A percentile compares a stretch with the other conserved stretches of the same genome.
phyloP scores from a whole-genome alignment of 2,329 filamentous ascomycete genomes.

The Dryadomyces quercivorus region DNA sequence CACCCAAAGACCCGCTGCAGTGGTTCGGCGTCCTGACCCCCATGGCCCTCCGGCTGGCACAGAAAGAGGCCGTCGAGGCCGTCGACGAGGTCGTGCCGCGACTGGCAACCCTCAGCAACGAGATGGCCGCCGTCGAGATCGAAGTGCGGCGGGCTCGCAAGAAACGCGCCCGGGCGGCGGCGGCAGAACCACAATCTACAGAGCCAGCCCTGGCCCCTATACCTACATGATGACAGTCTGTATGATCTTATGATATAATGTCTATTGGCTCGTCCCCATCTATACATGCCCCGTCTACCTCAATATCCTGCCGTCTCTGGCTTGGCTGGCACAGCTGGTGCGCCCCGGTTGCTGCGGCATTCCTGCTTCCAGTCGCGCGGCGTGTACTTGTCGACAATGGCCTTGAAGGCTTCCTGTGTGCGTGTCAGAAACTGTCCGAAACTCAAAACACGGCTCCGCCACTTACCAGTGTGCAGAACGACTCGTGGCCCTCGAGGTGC shows the following conservation, averaged over 20 bases:
- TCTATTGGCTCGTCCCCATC: neutral
- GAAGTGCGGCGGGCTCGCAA: conserved; percentile 52
- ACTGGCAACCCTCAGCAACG: conserved; percentile 42
- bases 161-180: conserved; percentile 33
- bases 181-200: neutral
- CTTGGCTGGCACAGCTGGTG: conserved; percentile 31
- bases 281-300: neutral
- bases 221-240: too few relatives aligned
- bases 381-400: conserved; percentile 81
- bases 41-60: conserved; percentile 41
- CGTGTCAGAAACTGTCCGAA: neutral
- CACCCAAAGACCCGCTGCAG: conserved; percentile 37
- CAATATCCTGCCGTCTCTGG: conserved; percentile 41
- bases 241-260: neutral
- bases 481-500: conserved; percentile 75
- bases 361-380: conserved; percentile 61
- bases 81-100: conserved; percentile 45
- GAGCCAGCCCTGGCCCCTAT: neutral
- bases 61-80: conserved; percentile 41
- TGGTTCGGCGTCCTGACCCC: conserved; percentile 47
- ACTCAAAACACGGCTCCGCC: neutral
- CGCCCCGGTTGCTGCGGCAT: conserved; percentile 32
- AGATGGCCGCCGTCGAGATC: conserved; percentile 55
- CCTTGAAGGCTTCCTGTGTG: conserved; percentile 70
- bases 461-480: conserved; percentile 76